These are phyloP conservation scores for Chaetomium sp. DNA, from an alignment of 2,329 filamentous ascomycete genomes.

Conservation along the genomic window DNA sequence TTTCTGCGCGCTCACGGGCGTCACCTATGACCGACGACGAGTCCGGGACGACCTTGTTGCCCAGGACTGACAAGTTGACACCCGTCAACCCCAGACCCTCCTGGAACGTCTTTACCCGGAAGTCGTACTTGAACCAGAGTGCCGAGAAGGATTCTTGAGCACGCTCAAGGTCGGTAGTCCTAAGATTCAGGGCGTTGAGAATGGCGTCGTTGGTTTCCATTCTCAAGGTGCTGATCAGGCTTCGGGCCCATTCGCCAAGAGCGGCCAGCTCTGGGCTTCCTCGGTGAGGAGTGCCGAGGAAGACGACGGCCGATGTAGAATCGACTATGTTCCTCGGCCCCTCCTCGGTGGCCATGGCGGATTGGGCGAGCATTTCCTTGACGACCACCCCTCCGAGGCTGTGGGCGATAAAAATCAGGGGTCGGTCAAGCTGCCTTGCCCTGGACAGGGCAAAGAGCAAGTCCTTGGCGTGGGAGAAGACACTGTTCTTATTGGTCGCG, in stretches of 20 bases:
- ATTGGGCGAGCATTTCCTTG: neutral
- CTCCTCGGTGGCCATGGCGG: neutral
- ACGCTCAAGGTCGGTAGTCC: neutral
- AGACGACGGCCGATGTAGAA: neutral
- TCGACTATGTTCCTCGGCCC: neutral
- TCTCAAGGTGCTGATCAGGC: neutral
- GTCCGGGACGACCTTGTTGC: neutral
- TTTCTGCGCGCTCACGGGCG: neutral
- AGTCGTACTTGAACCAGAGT: neutral
- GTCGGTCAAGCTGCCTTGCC: neutral
- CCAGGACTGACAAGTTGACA: neutral
- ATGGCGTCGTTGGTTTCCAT: neutral
- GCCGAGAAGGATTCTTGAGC: neutral
- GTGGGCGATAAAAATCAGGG: neutral
- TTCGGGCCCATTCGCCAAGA: neutral
- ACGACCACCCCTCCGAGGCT: neutral
- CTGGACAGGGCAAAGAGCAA: neutral
- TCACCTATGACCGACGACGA: neutral
- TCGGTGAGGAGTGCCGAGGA: neutral
- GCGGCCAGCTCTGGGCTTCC: neutral
- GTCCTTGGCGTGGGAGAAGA: neutral
- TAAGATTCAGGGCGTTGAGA: neutral
- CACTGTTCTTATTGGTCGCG: neutral
- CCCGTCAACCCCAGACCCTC: neutral
- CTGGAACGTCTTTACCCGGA: constrained; percentile 2